These are phyloP conservation scores for Colletotrichum spinosum DNA, from an alignment of 2,329 filamentous ascomycete genomes.

Conservation along the genomic window DNA sequence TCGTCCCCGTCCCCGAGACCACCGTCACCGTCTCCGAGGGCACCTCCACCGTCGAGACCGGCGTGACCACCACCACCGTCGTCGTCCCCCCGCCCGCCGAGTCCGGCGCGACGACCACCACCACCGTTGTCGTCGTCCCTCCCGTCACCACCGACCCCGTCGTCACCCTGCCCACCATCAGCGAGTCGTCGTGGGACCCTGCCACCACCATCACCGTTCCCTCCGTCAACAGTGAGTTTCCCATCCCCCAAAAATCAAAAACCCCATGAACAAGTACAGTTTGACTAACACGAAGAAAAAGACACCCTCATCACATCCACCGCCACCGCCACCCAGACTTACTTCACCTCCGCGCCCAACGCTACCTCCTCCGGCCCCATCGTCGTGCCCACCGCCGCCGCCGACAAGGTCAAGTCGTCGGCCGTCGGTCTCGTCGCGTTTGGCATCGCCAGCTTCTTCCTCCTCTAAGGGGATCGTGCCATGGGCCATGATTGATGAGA, in stretches of 20 bases:
- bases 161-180: constrained; percentile 21
- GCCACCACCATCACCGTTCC: constrained; percentile 7
- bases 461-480: constrained; percentile 42
- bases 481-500: neutral
- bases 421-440: constrained; percentile 51
- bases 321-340: constrained; percentile 22
- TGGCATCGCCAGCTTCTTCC: constrained; percentile 50
- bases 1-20: constrained; percentile 32
- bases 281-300: constrained; percentile 10
- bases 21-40: constrained; percentile 29
- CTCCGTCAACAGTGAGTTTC: constrained; percentile 22
- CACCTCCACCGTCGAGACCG: constrained; percentile 8
- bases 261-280: no score
- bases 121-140: constrained; percentile 30
- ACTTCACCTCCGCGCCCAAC: constrained; percentile 40
- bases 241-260: no score
- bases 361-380: constrained; percentile 43
- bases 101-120: constrained; percentile 17
- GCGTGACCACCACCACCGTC: constrained; percentile 23
- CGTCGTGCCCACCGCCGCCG: constrained; percentile 47
- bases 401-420: constrained; percentile 44
- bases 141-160: constrained; percentile 18
- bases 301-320: constrained; percentile 30
- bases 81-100: constrained; percentile 25
- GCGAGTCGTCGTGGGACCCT: constrained; percentile 1